phyloP scores from a whole-genome alignment of 2,329 filamentous ascomycete genomes.

The Metarhizium robertsii region DNA sequence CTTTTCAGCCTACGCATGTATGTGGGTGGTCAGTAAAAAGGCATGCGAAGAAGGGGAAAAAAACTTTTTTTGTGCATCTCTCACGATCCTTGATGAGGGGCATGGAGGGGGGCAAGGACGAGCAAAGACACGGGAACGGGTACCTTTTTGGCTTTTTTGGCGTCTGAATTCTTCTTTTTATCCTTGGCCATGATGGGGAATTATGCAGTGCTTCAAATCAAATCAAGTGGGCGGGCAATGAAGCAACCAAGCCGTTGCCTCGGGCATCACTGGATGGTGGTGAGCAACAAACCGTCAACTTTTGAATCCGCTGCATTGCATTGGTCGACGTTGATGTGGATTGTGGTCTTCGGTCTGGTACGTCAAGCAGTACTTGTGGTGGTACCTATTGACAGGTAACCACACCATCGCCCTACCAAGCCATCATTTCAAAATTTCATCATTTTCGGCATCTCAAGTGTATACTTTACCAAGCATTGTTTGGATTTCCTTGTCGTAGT shows the following conservation, averaged over 20 bases:
- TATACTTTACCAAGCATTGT: no score
- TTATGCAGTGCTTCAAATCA: not conserved
- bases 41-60: not conserved
- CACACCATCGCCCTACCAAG: no score
- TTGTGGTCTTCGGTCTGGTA: no score
- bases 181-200: slow-evolving; percentile 36
- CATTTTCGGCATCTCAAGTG: no score
- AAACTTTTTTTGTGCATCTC: no score
- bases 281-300: not conserved
- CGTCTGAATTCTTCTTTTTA: slow-evolving; percentile 39
- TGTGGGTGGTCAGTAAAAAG: not conserved
- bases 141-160: slow-evolving; percentile 43
- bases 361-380: no score
- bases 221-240: not conserved
- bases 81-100: no score
- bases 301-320: not conserved
- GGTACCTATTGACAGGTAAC: no score
- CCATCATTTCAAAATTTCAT: no score
- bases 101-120: no score
- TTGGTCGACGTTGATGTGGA: not conserved
- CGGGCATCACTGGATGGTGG: not conserved
- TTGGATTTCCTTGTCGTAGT: no score
- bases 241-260: not conserved
- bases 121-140: slow-evolving; percentile 2
- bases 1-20: slow-evolving; percentile 43